phyloP scores from a whole-genome alignment of 176 grass and related monocot genomes.

The Canna indica region DNA sequence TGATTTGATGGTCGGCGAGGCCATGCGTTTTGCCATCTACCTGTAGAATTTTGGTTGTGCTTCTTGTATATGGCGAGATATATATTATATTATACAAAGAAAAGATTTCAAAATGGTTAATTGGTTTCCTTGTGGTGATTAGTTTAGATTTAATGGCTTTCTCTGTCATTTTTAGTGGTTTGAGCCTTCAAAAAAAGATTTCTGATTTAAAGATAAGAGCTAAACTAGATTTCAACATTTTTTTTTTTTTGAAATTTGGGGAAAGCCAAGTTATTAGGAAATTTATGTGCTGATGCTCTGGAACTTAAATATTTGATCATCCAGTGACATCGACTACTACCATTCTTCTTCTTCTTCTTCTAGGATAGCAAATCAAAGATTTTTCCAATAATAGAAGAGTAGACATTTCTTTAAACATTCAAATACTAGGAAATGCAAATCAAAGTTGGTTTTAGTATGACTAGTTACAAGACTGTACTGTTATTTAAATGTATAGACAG shows the following conservation, averaged over 20 bases:
- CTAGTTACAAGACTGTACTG: too few species aligned
- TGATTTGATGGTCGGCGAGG: conserved; percentile 64
- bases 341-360: too few species aligned
- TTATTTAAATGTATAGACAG: too few species aligned
- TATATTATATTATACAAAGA: background rate
- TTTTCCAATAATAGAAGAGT: too few species aligned
- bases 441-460: too few species aligned
- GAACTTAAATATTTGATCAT: background rate
- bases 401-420: too few species aligned
- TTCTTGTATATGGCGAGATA: background rate
- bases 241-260: too few species aligned
- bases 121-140: background rate
- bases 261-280: too few species aligned
- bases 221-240: background rate
- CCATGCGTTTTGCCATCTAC: conserved; percentile 76
- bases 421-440: too few species aligned
- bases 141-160: conserved; percentile 18
- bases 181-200: conserved; percentile 28
- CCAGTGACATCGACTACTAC: too few species aligned
- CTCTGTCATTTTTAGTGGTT: background rate
- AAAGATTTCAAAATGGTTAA: background rate
- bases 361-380: too few species aligned
- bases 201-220: conserved; percentile 1
- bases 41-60: conserved; percentile 19
- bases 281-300: background rate